phyloP scores from a whole-genome alignment of 345 rosid genomes.

The Bretschneidera sinensis region DNA sequence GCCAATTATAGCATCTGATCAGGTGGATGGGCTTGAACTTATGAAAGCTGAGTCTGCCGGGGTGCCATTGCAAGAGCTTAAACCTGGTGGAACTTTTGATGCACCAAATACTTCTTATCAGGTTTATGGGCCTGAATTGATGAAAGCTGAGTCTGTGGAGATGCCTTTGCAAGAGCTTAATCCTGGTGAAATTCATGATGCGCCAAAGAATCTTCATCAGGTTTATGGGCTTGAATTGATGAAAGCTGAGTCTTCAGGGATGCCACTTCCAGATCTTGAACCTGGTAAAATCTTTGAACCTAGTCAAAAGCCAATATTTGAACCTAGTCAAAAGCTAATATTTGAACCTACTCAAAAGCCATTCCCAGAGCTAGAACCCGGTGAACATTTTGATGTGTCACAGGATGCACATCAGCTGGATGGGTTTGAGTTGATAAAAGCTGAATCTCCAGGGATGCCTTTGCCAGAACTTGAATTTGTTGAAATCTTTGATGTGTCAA shows the following conservation, averaged over 20 bases:
- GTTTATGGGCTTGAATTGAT: too few species aligned
- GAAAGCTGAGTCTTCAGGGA: background rate
- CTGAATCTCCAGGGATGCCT: background rate
- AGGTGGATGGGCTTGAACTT: conserved; percentile 9
- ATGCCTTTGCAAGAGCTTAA: background rate
- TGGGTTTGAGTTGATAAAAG: too few species aligned
- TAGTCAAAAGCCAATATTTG: too few species aligned
- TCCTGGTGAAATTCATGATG: background rate
- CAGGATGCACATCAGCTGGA: too few species aligned
- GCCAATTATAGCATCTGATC: conserved; percentile 4
- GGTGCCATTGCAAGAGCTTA: conserved; percentile 10
- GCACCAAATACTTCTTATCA: background rate
- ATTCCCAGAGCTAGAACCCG: too few species aligned
- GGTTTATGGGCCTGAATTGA: background rate
- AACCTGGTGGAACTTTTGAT: background rate
- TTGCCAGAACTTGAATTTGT: background rate
- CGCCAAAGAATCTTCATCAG: too few species aligned
- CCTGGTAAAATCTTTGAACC: too few species aligned
- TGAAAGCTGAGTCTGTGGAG: background rate
- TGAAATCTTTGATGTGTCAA: conserved; percentile 10
- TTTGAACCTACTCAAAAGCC: too few species aligned
- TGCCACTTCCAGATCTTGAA: background rate
- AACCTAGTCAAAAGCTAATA: too few species aligned
- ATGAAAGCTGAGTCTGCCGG: conserved; percentile 2
- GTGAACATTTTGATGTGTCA: too few species aligned